These are phyloP conservation scores for Straminergon stramineum DNA, from an alignment of 225 moss, liverwort and hornwort species.

Conservation along the genomic window DNA sequence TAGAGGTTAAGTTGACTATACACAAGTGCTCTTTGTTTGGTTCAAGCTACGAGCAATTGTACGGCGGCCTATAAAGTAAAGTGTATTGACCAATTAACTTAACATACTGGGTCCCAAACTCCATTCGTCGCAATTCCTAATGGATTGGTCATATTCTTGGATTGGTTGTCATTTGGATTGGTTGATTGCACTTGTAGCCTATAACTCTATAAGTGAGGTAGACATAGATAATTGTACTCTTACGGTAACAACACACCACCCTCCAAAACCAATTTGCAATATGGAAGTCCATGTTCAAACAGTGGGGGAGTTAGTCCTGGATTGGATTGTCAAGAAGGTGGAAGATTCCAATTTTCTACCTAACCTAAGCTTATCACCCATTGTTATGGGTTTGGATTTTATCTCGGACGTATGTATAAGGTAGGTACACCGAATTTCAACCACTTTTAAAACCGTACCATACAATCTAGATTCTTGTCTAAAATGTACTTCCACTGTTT, in stretches of 20 bases:
- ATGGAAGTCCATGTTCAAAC: too few species aligned
- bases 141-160: not conserved
- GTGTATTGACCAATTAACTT: too few species aligned
- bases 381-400: not conserved
- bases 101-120: not conserved
- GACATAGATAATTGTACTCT: not conserved
- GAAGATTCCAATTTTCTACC: not conserved
- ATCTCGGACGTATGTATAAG: too few species aligned
- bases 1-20: not conserved
- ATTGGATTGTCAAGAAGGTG: not conserved
- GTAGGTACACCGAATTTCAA: too few species aligned
- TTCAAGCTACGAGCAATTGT: too few species aligned
- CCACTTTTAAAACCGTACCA: too few species aligned
- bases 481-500: too few species aligned
- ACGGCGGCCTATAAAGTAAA: too few species aligned
- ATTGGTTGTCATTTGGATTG: not conserved
- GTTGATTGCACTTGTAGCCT: not conserved
- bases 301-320: too few species aligned
- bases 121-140: not conserved
- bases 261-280: not conserved
- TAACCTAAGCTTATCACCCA: not conserved
- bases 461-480: too few species aligned
- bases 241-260: not conserved
- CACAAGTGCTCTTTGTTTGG: not conserved
- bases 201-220: not conserved